Conservation (phyloP, 108 stramenopile species). For the Nannochloropsis oceanica region DNA sequence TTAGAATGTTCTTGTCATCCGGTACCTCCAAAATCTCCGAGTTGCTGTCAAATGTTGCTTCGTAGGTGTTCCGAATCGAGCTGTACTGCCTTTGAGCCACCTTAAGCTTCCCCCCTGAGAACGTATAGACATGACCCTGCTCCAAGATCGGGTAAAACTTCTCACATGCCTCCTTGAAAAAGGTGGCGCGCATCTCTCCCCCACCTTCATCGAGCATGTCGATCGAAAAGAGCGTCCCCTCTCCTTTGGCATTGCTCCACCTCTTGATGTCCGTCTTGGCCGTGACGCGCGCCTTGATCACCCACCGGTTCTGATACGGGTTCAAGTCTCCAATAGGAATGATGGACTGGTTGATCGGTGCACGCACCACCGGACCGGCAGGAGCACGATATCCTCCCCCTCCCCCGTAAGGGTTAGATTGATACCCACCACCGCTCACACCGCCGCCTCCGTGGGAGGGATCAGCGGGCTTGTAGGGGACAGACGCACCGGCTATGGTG, state of each 20-base stretch:
- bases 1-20: slow-evolving; percentile 51
- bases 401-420: not conserved
- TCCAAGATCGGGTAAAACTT: slow-evolving; percentile 64
- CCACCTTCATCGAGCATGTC: slow-evolving; percentile 69
- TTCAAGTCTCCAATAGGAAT: slow-evolving; percentile 66
- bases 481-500: not conserved
- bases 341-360: not conserved
- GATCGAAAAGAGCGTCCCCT: slow-evolving; percentile 66
- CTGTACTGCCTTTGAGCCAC: slow-evolving; percentile 84
- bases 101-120: slow-evolving; percentile 75
- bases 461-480: not conserved
- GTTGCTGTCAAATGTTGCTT: slow-evolving; percentile 82
- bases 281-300: slow-evolving; percentile 65
- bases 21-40: slow-evolving; percentile 57
- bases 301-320: slow-evolving; percentile 85
- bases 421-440: not conserved
- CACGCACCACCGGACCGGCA: not conserved
- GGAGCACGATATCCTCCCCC: not conserved
- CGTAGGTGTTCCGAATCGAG: slow-evolving; percentile 51
- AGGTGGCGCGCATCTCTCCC: slow-evolving; percentile 74
- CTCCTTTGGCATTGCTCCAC: slow-evolving; percentile 68
- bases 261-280: slow-evolving; percentile 66
- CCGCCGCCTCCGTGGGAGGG: not conserved
- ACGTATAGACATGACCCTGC: slow-evolving; percentile 73
- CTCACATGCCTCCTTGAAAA: slow-evolving; percentile 90